These are phyloP conservation scores for Eimeria necatrix DNA, from an alignment of 169 alveolate genomes.

Conservation along the genomic window DNA sequence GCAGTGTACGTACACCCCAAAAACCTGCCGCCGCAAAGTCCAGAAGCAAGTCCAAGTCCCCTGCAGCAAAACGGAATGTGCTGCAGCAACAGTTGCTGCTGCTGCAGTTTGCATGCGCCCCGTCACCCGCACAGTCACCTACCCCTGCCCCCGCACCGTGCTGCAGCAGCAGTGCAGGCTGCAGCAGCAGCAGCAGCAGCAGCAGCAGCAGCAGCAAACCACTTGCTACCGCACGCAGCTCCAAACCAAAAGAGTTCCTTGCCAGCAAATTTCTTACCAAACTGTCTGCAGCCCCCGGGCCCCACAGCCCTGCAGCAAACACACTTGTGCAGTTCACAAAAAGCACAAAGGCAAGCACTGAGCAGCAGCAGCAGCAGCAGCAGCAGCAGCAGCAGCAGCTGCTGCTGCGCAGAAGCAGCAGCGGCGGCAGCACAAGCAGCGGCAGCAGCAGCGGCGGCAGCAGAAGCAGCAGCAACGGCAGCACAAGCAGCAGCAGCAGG, in stretches of 20 bases:
- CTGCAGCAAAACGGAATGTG: conserved; percentile 28
- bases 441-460: too few relatives aligned
- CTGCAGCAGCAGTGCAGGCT: conserved; percentile 21
- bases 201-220: too few relatives aligned
- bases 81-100: neutral
- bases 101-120: too few relatives aligned
- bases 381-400: too few relatives aligned
- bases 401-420: too few relatives aligned
- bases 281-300: neutral
- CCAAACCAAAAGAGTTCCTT: conserved; percentile 11
- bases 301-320: neutral
- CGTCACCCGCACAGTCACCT: neutral
- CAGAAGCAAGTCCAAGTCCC: conserved; percentile 9
- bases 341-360: neutral
- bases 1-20: conserved; percentile 1
- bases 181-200: too few relatives aligned
- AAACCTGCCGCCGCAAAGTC: conserved; percentile 14
- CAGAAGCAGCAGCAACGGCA: too few relatives aligned
- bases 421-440: too few relatives aligned
- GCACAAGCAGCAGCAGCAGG: too few relatives aligned
- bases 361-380: too few relatives aligned
- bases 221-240: conserved; percentile 54
- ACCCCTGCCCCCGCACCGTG: conserved; percentile 27
- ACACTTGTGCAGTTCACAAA: neutral
- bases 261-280: neutral